A percentile compares a stretch with the other conserved stretches of the same genome.
These are phyloP conservation scores for Carex cristatella DNA, from an alignment of 176 grass and related monocot genomes.

Conservation along the genomic window DNA sequence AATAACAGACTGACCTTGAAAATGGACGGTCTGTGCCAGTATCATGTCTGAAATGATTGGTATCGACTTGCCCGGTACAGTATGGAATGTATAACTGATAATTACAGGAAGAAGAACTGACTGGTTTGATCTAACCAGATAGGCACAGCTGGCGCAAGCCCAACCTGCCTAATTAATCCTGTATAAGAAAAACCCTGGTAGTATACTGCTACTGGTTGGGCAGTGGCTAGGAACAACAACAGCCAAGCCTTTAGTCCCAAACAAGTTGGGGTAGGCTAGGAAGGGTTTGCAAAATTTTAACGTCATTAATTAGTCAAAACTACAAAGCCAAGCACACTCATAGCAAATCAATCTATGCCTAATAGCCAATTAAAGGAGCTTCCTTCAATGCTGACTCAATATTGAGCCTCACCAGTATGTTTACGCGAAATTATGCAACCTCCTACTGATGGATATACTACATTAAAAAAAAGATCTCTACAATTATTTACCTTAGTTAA, in stretches of 20 bases:
- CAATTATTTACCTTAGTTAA: slow-evolving; percentile 32
- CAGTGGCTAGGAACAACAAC: neutral
- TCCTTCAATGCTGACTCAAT: neutral
- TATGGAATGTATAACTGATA: neutral
- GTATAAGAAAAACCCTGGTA: neutral
- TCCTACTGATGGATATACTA: neutral
- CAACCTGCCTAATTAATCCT: neutral
- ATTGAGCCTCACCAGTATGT: neutral
- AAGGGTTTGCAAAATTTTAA: neutral
- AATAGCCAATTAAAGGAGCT: neutral
- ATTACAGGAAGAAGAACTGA: neutral
- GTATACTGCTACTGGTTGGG: neutral
- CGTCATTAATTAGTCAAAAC: neutral
- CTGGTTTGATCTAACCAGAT: neutral
- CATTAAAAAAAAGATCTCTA: neutral
- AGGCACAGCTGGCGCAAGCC: neutral
- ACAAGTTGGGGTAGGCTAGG: neutral
- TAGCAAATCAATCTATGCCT: neutral
- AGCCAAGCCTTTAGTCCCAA: too few relatives aligned
- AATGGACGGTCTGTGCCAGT: neutral
- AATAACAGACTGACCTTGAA: neutral
- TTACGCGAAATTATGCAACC: neutral
- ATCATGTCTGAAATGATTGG: neutral
- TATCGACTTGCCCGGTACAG: neutral
- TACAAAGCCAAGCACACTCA: neutral